Base-by-base conservation (phyloP, 2,329 filamentous ascomycete genomes). In the Diaporthe humulicola region DNA sequence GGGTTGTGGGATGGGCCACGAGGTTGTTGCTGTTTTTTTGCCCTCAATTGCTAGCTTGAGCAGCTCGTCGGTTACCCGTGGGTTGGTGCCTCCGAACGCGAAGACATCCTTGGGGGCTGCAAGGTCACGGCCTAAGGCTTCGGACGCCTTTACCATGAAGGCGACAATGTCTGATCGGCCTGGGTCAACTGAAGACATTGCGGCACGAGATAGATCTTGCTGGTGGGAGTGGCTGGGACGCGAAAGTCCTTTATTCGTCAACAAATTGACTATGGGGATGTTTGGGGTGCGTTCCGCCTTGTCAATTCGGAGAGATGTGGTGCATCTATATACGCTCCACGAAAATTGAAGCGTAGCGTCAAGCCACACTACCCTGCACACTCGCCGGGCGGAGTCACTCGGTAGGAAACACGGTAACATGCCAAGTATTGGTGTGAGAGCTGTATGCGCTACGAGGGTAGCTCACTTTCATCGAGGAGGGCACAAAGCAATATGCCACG, bases 21-120 rank as follows among this genome's bases (percentile, higher is more conserved):
- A 80, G 6, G 80, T 80, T 3, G 80, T 81, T 28, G 79, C 80
- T 9, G 79, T 78, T 71, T 82, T 82, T 36, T 79, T 75, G 54
- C 80, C 79, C 7, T 74, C 74, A 30, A 81, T 77, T 8, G 79
- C 80, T 3, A 78, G 74, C 4, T 22, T 73, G 4, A 81, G 77
- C 9, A 75, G 73, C 57, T 74, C 25, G 52, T 80, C 76, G 64
- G 76, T 76, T 17, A 75, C 57, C 1, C 52, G 22, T 1, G 78
- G 58, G 36, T 78, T 73, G 66, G 67, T 52, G 71, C 75, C 79
- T 40, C 78, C 79, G 58, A 82, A 81, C 57, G 72, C 50, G 76
- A 81, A 81, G 66, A 81, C 75, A 73, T 82, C 80, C 38, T 79
- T 81, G 33, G 79, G 79, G 7, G 76, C 36, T 36, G 78, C 69